Evolutionary conservation across 148 eudicot species (phyloP), one percentile per base, ranked within the genome.

Genomic region (Chenopodium album): DNA sequence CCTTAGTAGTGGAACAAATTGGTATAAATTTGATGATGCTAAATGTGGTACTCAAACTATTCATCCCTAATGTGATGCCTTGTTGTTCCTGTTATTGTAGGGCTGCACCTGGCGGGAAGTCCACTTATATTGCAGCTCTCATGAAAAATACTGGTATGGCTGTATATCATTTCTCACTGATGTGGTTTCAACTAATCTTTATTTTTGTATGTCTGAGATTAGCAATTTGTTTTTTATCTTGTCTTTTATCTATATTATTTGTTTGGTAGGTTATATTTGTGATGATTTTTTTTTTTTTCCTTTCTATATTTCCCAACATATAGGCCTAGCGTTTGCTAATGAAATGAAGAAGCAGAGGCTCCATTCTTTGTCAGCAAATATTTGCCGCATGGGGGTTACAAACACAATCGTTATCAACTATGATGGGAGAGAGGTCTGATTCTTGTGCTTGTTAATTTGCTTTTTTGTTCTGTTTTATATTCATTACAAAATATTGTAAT

Each of bases 61-160:
- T 46, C 7, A 41, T 72, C 28, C 31, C 34, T 4, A 29, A 52
- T 29, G n/a, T 52, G 9, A 52, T 48, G 32, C 60, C 34, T 8
- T 73, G 34, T 78, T 50, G 44, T 23, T 69, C 32, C 74, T 56
- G 60, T 73, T 75, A 44, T 75, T 90, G 82, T 84, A 92, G 98
- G 63, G 98, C 99, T 86, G 98, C 99, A 75, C 99, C 99, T 82
- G 99, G 99, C 81, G 98, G 98, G 54, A 95, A 95, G 89, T 91
- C 98, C 62, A 93, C 94, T 65, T 92, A 95, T 72, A 78, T 93
- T 85, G 94, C 98, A 71, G 93, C 98, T 63, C 92, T 95, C 59
- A 95, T 95, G 99, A 93, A 93, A 81, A 94, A 94, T 80, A 92
- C 93, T 79, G 98, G 94, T 94, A 84, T 59, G 86, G 4, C 9